Conservation (phyloP, 495 filamentous ascomycete genomes). For the Daldinia grandis region DNA sequence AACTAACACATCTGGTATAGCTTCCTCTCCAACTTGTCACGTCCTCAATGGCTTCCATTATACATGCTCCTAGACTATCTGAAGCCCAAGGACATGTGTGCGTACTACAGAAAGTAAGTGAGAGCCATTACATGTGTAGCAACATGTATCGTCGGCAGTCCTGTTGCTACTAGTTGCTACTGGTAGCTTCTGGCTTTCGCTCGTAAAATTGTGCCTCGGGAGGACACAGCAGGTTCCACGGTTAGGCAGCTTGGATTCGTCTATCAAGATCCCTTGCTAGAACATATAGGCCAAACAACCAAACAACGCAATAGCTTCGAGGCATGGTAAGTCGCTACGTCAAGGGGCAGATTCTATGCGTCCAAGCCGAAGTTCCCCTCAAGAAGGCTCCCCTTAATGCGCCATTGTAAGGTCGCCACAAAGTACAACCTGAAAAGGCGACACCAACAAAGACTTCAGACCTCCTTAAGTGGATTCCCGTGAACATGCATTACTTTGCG, state of each 20-base stretch:
- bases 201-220: conserved; percentile 12
- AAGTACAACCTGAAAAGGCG: conserved; percentile 24
- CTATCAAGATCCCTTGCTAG: conserved; percentile 4
- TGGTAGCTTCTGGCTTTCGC: not conserved
- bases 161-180: not conserved
- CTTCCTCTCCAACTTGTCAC: conserved; percentile 15
- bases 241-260: conserved; percentile 19
- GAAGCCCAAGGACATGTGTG: not conserved
- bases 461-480: conserved; percentile 34
- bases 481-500: conserved; percentile 36
- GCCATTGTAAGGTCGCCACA: conserved; percentile 25
- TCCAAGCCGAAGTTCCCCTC: conserved; percentile 11
- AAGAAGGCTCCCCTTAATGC: conserved; percentile 16
- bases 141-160: conserved; percentile 13
- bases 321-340: conserved; percentile 25
- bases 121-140: conserved; percentile 13
- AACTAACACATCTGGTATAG: conserved; percentile 19
- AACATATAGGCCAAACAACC: conserved; percentile 6
- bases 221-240: conserved; percentile 25
- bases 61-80: conserved; percentile 6
- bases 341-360: conserved; percentile 8
- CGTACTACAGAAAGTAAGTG: conserved; percentile 2
- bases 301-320: conserved; percentile 27
- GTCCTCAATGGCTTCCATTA: conserved; percentile 10
- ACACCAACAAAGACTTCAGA: conserved; percentile 26